Base-by-base conservation (phyloP, 768 basidiomycete genomes). In the Naganishia randhawae region DNA sequence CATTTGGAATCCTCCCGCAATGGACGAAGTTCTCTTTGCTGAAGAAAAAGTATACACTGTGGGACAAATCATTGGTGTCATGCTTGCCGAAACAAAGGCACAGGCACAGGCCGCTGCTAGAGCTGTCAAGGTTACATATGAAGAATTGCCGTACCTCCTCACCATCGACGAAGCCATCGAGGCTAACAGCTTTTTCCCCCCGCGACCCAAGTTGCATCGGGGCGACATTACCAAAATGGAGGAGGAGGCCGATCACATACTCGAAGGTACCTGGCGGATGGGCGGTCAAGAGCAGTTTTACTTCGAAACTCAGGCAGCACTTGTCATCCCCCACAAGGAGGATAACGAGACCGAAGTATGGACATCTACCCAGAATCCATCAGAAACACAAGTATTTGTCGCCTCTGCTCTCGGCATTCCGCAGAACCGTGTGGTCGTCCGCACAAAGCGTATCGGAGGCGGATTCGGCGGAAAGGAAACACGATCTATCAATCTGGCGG, bases 391-490 rank as follows among this genome's bases (percentile, higher is more conserved):
- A 53, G 72, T 68, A 9, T 71, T 65, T 31, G 73, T 73, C 8
- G 72, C 73, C 5, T 71, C 73, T 37, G 75, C 71, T 0, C 71
- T 70, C 31, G 74, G 75, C 9, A 69, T 73, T 7, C 73, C 75
- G 19, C 63, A 70, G 7, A 74, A 72, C 31, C 71, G 75, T 1
- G 63, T 74, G 19, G 57, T 69, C 5, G 64, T 67, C 2, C 64
- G 69, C 5, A 53, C 55, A 1, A 74, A 73, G 53, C 71, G 73
- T 2, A 48, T 74, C 19, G 74, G 74, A 9, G 74, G 74, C 2
- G 74, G 72, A 0, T 75, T 75, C 32, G 75, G 75, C 1, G 75
- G 73, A 0, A 73, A 73, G 32, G 75, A 76, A 54, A 69, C 62
- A 0, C 61, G 75, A 2, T 65, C 71, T 25, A 45, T 69, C 68